Conservation (phyloP, 2,329 filamentous ascomycete genomes). For the Penicillium sp. region DNA sequence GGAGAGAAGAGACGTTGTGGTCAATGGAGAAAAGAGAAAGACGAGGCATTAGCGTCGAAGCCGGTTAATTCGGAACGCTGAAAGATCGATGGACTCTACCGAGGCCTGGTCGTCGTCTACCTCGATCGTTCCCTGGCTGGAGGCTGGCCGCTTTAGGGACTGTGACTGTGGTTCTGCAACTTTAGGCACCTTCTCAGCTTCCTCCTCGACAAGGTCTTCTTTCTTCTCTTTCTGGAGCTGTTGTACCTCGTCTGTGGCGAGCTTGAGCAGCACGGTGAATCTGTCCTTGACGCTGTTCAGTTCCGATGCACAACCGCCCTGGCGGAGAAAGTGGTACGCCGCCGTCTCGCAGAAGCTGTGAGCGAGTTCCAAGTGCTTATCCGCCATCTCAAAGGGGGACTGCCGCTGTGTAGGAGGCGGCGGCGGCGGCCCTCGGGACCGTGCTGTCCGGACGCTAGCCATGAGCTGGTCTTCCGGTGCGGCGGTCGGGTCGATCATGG, state of each 20-base stretch:
- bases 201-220: conserved; percentile 27
- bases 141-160: conserved; percentile 12
- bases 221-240: conserved; percentile 59
- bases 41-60: conserved; percentile 9
- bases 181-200: conserved; percentile 6
- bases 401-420: conserved; percentile 54
- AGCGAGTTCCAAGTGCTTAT: conserved; percentile 78
- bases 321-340: conserved; percentile 86
- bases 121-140: conserved; percentile 22
- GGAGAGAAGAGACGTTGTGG: neutral
- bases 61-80: conserved; percentile 25
- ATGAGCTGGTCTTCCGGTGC: conserved; percentile 22
- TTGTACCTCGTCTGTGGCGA: conserved; percentile 65
- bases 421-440: conserved; percentile 48
- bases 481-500: neutral
- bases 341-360: conserved; percentile 84
- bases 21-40: neutral
- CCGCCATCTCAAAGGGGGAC: conserved; percentile 71
- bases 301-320: conserved; percentile 82
- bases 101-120: conserved; percentile 26
- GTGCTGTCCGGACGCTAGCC: conserved; percentile 34
- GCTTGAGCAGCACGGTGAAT: conserved; percentile 66
- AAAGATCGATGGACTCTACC: conserved; percentile 26
- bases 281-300: conserved; percentile 70
- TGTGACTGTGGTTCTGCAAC: neutral